Conservation (phyloP, 352 stramenopile species). For the Phytophthora pseudosyringae region DNA sequence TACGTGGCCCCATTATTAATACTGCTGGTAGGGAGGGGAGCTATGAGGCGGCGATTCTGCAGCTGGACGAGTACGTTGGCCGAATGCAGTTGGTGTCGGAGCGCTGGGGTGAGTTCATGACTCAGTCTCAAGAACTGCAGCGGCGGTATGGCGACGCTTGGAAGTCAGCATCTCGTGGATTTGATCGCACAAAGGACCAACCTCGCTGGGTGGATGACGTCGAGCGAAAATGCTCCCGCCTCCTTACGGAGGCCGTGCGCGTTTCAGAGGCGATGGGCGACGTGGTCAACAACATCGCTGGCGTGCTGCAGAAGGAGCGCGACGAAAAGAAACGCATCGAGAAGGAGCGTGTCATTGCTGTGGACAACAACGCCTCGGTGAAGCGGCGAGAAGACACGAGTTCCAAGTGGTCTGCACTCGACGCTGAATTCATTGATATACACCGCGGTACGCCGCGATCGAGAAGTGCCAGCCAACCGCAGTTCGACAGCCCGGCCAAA, state of each 20-base stretch:
- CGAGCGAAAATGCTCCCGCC: slow-evolving; percentile 57
- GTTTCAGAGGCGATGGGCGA: slow-evolving; percentile 62
- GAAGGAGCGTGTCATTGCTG: slow-evolving; percentile 34
- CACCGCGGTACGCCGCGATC: slow-evolving; percentile 6
- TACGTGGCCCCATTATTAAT: slow-evolving; percentile 19
- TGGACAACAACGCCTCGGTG: slow-evolving; percentile 27
- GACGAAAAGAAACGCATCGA: slow-evolving; percentile 45
- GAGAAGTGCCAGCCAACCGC: slow-evolving; percentile 26
- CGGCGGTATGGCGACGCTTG: slow-evolving; percentile 55
- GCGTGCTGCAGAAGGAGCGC: slow-evolving; percentile 50
- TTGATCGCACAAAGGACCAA: slow-evolving; percentile 37
- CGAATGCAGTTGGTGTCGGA: slow-evolving; percentile 62
- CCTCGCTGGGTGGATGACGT: slow-evolving; percentile 65
- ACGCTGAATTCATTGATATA: slow-evolving; percentile 27
- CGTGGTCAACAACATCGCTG: slow-evolving; percentile 56
- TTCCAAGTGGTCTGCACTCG: slow-evolving; percentile 26
- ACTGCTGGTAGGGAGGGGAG: slow-evolving; percentile 17
- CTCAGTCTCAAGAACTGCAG: slow-evolving; percentile 61
- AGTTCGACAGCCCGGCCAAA: slow-evolving; percentile 47
- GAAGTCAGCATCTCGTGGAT: slow-evolving; percentile 37
- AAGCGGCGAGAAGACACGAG: slow-evolving; percentile 30
- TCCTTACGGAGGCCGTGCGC: slow-evolving; percentile 62
- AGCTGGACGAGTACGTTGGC: slow-evolving; percentile 66
- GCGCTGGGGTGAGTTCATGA: slow-evolving; percentile 62
- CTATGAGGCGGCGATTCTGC: slow-evolving; percentile 38